phyloP scores from a whole-genome alignment of 2,329 filamentous ascomycete species.

The Phoma herbarum region DNA sequence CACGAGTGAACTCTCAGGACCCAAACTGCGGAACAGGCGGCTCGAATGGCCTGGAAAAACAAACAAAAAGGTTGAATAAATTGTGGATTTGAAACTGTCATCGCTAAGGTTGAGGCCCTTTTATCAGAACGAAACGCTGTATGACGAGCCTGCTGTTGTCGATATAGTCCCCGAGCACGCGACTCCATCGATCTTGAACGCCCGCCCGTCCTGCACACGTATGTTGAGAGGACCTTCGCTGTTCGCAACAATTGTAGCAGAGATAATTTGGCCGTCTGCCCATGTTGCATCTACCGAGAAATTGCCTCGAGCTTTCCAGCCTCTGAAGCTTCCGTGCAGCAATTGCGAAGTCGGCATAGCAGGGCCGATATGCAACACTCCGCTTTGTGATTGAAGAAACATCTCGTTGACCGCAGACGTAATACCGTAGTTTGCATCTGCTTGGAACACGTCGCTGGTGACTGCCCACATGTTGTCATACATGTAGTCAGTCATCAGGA shows the following conservation, averaged over 20 bases:
- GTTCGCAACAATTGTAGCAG: background rate
- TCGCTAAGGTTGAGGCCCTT: background rate
- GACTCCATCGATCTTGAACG: background rate
- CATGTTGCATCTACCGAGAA: background rate
- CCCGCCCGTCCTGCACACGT: background rate
- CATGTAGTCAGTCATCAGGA: background rate
- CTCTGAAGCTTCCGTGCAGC: background rate
- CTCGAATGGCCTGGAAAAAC: background rate
- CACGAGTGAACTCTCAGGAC: background rate
- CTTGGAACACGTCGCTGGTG: background rate
- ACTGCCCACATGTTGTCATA: background rate
- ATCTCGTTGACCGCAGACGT: slow-evolving; percentile 2
- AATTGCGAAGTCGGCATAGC: background rate
- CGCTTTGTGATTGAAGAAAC: background rate
- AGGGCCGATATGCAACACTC: slow-evolving; percentile 1
- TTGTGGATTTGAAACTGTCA: background rate
- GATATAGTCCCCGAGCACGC: background rate
- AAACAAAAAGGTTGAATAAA: background rate
- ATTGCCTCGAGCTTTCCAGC: slow-evolving; percentile 3
- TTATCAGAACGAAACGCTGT: background rate
- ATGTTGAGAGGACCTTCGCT: background rate
- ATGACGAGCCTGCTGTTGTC: background rate
- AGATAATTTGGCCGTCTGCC: background rate
- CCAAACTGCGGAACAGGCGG: background rate
- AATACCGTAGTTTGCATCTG: background rate